Evolutionary conservation across 2,329 filamentous ascomycete species (phyloP).

Genomic region (Aspergillus pseudotamarii): DNA sequence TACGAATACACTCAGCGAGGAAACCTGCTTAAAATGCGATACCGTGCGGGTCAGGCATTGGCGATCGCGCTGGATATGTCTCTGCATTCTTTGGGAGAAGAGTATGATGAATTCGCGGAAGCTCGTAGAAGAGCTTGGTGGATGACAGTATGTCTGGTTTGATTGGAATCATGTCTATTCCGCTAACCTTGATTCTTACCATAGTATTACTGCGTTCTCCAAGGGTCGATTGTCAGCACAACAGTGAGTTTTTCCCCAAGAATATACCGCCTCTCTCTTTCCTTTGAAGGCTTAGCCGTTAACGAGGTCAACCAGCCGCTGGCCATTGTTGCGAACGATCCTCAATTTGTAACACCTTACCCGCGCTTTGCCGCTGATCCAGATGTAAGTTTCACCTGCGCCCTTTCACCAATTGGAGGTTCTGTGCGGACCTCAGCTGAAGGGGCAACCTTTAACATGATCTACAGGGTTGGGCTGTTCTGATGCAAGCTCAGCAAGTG

Average conservation of each 20-base stretch:
- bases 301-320: conserved; percentile 36
- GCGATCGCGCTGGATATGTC: conserved; percentile 47
- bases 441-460: conserved; percentile 17
- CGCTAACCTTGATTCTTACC: background rate
- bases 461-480: conserved; percentile 45
- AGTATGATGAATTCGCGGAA: conserved; percentile 42
- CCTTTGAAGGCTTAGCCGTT: conserved; percentile 7
- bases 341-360: conserved; percentile 47
- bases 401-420: no score
- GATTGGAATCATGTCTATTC: background rate
- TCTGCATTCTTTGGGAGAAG: conserved; percentile 39
- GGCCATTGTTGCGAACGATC: conserved; percentile 47
- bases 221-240: conserved; percentile 49
- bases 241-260: conserved; percentile 33
- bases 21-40: conserved; percentile 50
- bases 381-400: conserved; percentile 34
- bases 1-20: conserved; percentile 51
- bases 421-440: background rate
- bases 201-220: conserved; percentile 49
- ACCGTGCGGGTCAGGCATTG: conserved; percentile 48
- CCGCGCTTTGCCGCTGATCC: conserved; percentile 43
- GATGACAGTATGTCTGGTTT: conserved; percentile 45
- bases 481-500: conserved; percentile 48
- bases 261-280: background rate
- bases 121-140: conserved; percentile 50